phyloP scores from a whole-genome alignment of 2,329 filamentous ascomycete species.

The Penicillium sp. region DNA sequence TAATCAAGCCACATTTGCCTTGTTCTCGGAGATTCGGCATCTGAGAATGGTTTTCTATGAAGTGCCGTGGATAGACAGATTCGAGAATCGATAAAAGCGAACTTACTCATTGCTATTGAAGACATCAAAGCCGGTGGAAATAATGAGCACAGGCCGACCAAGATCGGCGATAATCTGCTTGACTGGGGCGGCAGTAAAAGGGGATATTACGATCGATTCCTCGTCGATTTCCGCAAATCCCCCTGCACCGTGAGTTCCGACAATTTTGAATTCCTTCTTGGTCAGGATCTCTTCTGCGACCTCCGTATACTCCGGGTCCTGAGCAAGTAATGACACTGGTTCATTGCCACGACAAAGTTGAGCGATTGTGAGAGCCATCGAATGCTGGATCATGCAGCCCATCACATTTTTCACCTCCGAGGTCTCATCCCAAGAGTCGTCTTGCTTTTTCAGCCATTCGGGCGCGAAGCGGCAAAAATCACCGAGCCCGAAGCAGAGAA shows the following conservation, averaged over 20 bases:
- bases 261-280: constrained; percentile 16
- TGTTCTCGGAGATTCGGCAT: constrained; percentile 22
- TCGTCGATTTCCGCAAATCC: constrained; percentile 22
- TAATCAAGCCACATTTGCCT: constrained; percentile 21
- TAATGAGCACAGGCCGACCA: constrained; percentile 18
- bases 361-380: constrained; percentile 22
- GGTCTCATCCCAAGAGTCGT: constrained; percentile 13
- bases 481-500: constrained; percentile 20
- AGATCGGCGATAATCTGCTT: constrained; percentile 23
- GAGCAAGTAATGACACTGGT: constrained; percentile 11
- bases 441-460: constrained; percentile 17
- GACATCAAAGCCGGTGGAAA: constrained; percentile 16
- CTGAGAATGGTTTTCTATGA: constrained; percentile 17
- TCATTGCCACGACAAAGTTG: constrained; percentile 16
- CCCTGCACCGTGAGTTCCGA: constrained; percentile 16
- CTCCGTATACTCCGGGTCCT: constrained; percentile 20
- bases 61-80: constrained; percentile 11
- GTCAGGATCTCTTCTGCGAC: constrained; percentile 14
- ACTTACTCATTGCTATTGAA: constrained; percentile 19
- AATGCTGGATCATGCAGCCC: constrained; percentile 18
- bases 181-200: constrained; percentile 17
- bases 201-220: constrained; percentile 18
- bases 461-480: constrained; percentile 19
- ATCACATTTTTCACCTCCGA: constrained; percentile 13
- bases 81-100: constrained; percentile 12